Base-by-base conservation (phyloP, 495 filamentous ascomycete genomes). In the Talaromyces wortmannii region DNA sequence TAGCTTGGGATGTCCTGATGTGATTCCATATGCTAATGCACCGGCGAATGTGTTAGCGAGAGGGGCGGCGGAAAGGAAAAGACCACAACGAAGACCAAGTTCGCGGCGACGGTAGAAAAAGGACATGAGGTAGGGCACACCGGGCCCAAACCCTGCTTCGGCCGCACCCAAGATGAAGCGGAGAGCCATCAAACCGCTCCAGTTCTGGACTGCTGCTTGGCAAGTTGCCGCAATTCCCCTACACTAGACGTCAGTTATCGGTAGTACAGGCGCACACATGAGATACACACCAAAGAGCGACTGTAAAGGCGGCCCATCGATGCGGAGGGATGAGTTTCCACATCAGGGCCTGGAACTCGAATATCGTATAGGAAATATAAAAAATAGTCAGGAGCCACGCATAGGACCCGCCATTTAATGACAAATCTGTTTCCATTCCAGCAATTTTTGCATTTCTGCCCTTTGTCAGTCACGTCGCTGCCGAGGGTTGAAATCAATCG, bases 81-180 rank as follows among this genome's bases (percentile, higher is more conserved):
- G 64, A 43, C 90, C 90, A 55, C 81, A 83, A 3, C 91, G 80
- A 23, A 95, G 67, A 15, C 90, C 91, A 1, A 95, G 67, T 62
- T 92, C 90, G 46, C 84, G 78, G 6, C 91, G 77, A 30, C 84
- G 80, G 61, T 95, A 96, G 74, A 95, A 95, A 70, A 92, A 92
- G 0, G 83, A 87, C 0, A 95, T 75, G 0, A 91, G 71, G 55
- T 85, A 92, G 0, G 88, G 87, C 5, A 90, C 74, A 44, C 78
- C 78, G 7, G 88, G 87, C 5, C 82, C 87, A 58, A 82, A 92
- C 0, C 78, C 86, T 11, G 76, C 72, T 64, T 92, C 89, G 43
- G 82, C 78, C 10, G 77, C 70, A 17, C 85, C 88, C 13, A 92
- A 73, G 18, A 90, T 73, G 53, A 84, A 88, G 2, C 88, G 80